These are phyloP conservation scores for Vitis cinerea DNA, from an alignment of 164 flowering plant genomes.

Conservation along the genomic window DNA sequence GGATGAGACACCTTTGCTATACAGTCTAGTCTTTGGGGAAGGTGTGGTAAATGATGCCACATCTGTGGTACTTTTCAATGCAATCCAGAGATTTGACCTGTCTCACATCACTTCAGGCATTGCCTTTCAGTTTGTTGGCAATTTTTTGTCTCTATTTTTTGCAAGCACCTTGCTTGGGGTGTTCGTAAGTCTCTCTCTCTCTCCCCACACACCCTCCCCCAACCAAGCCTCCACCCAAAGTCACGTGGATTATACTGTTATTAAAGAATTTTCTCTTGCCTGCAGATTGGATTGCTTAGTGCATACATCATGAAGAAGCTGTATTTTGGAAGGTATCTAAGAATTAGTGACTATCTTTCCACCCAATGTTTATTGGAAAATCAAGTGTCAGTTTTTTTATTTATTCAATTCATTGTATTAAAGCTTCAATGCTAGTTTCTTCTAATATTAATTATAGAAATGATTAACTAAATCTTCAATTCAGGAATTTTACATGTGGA, in stretches of 20 bases:
- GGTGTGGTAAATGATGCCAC: constrained; percentile 66
- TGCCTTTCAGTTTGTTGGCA: constrained; percentile 30
- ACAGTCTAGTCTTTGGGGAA: constrained; percentile 64
- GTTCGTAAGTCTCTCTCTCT: constrained; percentile 32
- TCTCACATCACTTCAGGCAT: constrained; percentile 25
- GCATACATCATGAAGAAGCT: constrained; percentile 50
- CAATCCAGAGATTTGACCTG: constrained; percentile 47
- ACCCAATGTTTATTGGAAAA: not conserved
- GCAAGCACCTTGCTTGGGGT: constrained; percentile 55
- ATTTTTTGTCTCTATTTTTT: constrained; percentile 34
- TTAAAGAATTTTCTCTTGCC: not conserved
- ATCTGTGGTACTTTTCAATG: constrained; percentile 57
- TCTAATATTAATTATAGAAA: no score
- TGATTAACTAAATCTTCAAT: no score
- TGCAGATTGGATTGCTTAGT: constrained; percentile 50
- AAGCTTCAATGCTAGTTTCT: no score
- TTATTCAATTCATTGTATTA: no score
- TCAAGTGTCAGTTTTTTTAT: no score
- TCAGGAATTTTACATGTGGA: no score
- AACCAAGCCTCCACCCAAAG: no score
- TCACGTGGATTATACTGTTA: not conserved
- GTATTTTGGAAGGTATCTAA: constrained; percentile 47
- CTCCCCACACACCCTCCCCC: not conserved
- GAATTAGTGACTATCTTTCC: not conserved
- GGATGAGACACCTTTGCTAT: constrained; percentile 56